These are phyloP conservation scores for Botrytis medusae DNA, from an alignment of 2,329 filamentous ascomycete genomes.

Conservation along the genomic window DNA sequence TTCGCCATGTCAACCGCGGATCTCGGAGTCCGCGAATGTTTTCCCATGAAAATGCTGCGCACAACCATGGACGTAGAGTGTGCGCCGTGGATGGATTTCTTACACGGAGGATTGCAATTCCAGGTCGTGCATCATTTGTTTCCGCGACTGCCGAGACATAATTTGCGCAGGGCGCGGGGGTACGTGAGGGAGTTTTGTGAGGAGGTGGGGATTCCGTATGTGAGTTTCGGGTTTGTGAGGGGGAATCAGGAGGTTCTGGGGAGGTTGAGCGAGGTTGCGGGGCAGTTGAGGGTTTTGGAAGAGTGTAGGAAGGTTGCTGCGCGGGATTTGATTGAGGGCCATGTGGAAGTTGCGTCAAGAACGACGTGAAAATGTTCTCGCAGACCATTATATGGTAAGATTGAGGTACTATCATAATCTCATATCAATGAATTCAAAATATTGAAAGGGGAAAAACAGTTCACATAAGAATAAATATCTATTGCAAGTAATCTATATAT, in stretches of 20 bases:
- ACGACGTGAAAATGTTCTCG: neutral
- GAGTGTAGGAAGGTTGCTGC: neutral
- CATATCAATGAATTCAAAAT: neutral
- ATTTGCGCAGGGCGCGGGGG: slow-evolving; percentile 61
- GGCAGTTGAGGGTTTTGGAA: neutral
- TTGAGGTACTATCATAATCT: neutral
- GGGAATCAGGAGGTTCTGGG: slow-evolving; percentile 60
- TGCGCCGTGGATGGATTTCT: slow-evolving; percentile 81
- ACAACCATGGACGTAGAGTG: slow-evolving; percentile 95
- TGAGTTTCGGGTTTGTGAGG: slow-evolving; percentile 39
- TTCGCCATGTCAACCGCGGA: slow-evolving; percentile 92
- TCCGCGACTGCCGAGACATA: slow-evolving; percentile 80
- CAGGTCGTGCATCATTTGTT: slow-evolving; percentile 86
- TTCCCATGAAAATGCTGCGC: slow-evolving; percentile 84
- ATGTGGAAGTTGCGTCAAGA: rapidly evolving
- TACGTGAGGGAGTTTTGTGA: neutral
- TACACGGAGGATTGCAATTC: slow-evolving; percentile 87
- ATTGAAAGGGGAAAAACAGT: neutral
- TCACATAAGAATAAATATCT: neutral
- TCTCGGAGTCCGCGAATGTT: slow-evolving; percentile 78
- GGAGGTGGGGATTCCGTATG: neutral
- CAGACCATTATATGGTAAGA: no score
- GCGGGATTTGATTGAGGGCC: neutral
- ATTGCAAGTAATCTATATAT: neutral
- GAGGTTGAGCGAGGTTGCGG: neutral